A percentile compares a stretch with the other conserved stretches of the same genome.
These are phyloP conservation scores for Penicillium angulare DNA, from an alignment of 495 filamentous ascomycete species.

Conservation along the genomic window DNA sequence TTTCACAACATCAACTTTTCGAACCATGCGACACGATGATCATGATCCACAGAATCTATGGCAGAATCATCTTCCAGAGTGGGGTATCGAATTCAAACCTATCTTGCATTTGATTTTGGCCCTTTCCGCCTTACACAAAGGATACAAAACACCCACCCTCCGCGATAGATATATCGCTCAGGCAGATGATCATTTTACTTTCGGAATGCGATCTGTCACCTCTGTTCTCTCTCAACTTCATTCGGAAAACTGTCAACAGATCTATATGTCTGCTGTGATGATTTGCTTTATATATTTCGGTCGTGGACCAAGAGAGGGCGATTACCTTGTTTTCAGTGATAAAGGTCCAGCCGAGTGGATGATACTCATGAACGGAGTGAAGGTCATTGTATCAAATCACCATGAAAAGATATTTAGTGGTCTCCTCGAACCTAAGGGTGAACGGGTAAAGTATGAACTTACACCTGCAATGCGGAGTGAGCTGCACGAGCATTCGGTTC, in stretches of 20 bases:
- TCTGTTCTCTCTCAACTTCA: constrained; percentile 33
- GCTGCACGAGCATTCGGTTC: constrained; percentile 15
- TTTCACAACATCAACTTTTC: constrained; percentile 32
- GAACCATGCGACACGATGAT: constrained; percentile 24
- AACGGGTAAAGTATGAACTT: constrained; percentile 3
- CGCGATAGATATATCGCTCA: constrained; percentile 28
- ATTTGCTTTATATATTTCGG: constrained; percentile 49
- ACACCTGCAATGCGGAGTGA: constrained; percentile 14
- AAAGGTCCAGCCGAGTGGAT: constrained; percentile 42
- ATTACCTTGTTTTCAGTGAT: constrained; percentile 45
- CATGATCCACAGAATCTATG: constrained; percentile 27
- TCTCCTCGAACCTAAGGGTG: constrained; percentile 15
- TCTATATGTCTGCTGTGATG: constrained; percentile 47
- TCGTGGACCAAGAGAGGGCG: constrained; percentile 34
- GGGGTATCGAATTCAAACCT: constrained; percentile 41
- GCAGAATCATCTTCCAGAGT: constrained; percentile 37
- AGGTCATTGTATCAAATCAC: constrained; percentile 25
- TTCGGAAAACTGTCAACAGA: constrained; percentile 38
- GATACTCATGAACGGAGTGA: constrained; percentile 44
- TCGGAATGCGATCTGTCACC: constrained; percentile 44
- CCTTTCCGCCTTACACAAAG: constrained; percentile 43
- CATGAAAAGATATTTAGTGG: constrained; percentile 30
- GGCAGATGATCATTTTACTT: constrained; percentile 47
- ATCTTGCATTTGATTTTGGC: constrained; percentile 48
- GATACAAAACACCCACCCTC: constrained; percentile 31